Conservation (phyloP, 306 rosid species). For the Vigna radiata region DNA sequence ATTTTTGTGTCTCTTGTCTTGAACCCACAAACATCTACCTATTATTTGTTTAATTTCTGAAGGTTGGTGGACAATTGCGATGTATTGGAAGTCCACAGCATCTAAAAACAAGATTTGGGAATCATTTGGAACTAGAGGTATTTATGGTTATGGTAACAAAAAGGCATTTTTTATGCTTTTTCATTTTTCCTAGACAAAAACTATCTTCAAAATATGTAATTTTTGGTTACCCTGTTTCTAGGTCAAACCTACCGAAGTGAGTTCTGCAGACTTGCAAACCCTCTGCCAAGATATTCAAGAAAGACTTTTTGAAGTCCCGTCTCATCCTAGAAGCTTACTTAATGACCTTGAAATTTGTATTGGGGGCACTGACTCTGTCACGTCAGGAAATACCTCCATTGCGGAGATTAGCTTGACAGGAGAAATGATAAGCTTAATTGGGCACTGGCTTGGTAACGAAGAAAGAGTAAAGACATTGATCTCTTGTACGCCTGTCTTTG, state of each 20-base stretch:
- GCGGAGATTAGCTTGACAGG: constrained; percentile 80
- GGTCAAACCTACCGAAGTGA: constrained; percentile 90
- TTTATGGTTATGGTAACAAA: constrained; percentile 21
- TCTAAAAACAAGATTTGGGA: constrained; percentile 90
- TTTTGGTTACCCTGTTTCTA: constrained; percentile 45
- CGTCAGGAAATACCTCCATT: constrained; percentile 70
- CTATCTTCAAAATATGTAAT: constrained; percentile 44
- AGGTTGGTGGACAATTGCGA: constrained; percentile 90
- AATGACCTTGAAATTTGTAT: constrained; percentile 89
- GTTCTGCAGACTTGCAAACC: constrained; percentile 68
- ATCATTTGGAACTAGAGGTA: constrained; percentile 96
- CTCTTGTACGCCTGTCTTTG: constrained; percentile 56
- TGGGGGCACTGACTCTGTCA: constrained; percentile 65
- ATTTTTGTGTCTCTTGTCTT: constrained; percentile 36
- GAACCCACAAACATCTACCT: constrained; percentile 12
- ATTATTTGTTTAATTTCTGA: constrained; percentile 44
- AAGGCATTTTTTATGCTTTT: constrained; percentile 31
- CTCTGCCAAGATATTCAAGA: constrained; percentile 77
- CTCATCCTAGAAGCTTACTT: constrained; percentile 82
- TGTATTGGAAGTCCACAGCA: constrained; percentile 98
- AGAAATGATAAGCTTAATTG: constrained; percentile 75
- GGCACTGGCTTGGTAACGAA: constrained; percentile 89
- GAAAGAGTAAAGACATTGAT: constrained; percentile 72
- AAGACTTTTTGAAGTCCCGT: constrained; percentile 64
- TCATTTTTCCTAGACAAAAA: constrained; percentile 16